These are phyloP conservation scores for Daldinia childiae DNA, from an alignment of 495 filamentous ascomycete species.

Conservation along the genomic window DNA sequence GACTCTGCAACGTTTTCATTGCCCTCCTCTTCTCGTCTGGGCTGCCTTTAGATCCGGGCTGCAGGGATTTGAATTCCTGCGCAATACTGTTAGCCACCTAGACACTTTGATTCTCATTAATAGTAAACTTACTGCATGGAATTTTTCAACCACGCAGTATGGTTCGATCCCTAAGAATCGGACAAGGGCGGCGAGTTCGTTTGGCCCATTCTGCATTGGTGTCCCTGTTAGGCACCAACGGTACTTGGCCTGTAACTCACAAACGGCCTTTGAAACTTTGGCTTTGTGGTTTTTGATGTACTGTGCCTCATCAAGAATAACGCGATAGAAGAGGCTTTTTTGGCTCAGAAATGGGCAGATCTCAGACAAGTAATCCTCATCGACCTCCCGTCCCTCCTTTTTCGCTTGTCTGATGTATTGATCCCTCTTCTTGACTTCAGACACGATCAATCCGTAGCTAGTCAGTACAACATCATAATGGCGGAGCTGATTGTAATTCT, in stretches of 20 bases:
- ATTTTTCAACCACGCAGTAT: slow-evolving; percentile 69
- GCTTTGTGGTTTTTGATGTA: slow-evolving; percentile 88
- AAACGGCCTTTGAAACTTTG: slow-evolving; percentile 70
- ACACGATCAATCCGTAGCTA: slow-evolving; percentile 81
- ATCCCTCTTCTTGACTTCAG: slow-evolving; percentile 68
- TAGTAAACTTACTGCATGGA: slow-evolving; percentile 51
- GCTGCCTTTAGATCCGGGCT: not conserved
- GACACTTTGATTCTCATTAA: not conserved
- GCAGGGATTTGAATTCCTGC: slow-evolving; percentile 43
- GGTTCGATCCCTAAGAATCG: slow-evolving; percentile 82
- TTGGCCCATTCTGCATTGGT: slow-evolving; percentile 90
- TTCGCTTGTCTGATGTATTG: slow-evolving; percentile 20
- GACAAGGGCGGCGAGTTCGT: slow-evolving; percentile 82
- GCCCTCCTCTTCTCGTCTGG: slow-evolving; percentile 52
- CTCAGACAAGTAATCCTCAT: slow-evolving; percentile 7
- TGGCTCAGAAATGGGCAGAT: slow-evolving; percentile 66
- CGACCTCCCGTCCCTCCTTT: slow-evolving; percentile 14
- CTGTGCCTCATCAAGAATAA: slow-evolving; percentile 94
- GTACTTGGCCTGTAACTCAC: slow-evolving; percentile 67
- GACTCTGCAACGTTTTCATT: slow-evolving; percentile 75
- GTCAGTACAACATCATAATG: slow-evolving; percentile 88
- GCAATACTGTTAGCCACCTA: slow-evolving; percentile 32
- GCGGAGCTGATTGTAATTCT: slow-evolving; percentile 57
- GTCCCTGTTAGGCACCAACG: slow-evolving; percentile 93
- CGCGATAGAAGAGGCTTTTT: slow-evolving; percentile 75